A percentile compares a stretch with the other conserved stretches of the same genome.
Conservation (phyloP, 306 rosid genomes). For the Castanopsis chinensis region DNA sequence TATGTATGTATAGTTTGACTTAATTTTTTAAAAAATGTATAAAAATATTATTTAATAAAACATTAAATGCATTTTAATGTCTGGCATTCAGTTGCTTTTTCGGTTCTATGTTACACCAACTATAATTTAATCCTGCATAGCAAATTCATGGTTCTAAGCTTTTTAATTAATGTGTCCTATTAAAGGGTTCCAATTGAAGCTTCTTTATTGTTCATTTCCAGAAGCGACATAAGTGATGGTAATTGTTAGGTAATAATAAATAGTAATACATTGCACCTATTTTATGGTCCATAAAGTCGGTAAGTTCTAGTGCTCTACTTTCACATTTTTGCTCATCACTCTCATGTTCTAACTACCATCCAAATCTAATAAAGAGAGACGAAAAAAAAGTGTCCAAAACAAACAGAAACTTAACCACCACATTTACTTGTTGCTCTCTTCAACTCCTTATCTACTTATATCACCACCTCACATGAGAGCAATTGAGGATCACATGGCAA, state of each 20-base stretch:
- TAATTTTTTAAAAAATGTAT: too few species aligned
- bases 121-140: too few species aligned
- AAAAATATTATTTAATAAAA: too few species aligned
- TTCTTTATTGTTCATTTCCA: too few species aligned
- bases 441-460: conserved; percentile 26
- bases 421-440: conserved; percentile 20
- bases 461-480: conserved; percentile 25
- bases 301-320: background rate
- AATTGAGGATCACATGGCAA: conserved; percentile 7
- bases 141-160: too few species aligned
- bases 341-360: conserved; percentile 44
- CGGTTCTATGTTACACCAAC: too few species aligned
- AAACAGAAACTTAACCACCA: conserved; percentile 36
- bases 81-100: too few species aligned
- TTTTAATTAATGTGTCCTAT: too few species aligned
- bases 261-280: background rate
- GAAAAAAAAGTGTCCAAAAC: background rate
- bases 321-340: conserved; percentile 32
- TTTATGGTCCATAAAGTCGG: background rate
- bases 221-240: background rate
- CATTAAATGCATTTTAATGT: too few species aligned
- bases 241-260: background rate
- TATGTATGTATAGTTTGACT: too few species aligned
- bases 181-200: too few species aligned
- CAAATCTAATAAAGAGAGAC: conserved; percentile 19